phyloP scores from a whole-genome alignment of 176 grass and related monocot genomes.

The Aegilops tauschii region DNA sequence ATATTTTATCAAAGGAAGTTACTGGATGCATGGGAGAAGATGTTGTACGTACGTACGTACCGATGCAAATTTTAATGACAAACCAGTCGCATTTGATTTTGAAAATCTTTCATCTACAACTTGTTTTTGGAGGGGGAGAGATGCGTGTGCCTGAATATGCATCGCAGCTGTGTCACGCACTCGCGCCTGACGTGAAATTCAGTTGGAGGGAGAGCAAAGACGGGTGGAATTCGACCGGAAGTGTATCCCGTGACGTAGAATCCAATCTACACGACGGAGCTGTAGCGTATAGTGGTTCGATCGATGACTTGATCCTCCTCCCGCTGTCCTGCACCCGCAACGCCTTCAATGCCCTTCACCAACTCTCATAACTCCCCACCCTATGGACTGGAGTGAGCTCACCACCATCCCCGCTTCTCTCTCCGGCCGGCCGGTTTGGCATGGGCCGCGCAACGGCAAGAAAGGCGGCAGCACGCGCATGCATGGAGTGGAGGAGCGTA shows the following conservation, averaged over 20 bases:
- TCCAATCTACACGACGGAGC: constrained; percentile 12
- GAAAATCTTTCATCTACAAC: neutral
- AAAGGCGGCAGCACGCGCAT: constrained; percentile 19
- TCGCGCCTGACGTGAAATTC: neutral
- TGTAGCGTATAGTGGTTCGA: neutral
- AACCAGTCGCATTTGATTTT: neutral
- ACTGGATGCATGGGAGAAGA: neutral
- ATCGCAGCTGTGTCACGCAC: neutral
- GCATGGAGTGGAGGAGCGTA: neutral
- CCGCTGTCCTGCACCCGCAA: neutral
- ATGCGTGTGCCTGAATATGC: constrained; percentile 3
- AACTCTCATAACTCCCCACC: constrained; percentile 36
- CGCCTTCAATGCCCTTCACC: constrained; percentile 49
- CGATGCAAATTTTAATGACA: neutral
- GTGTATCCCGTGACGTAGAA: neutral
- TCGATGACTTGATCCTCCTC: neutral
- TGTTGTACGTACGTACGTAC: neutral
- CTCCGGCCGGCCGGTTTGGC: neutral
- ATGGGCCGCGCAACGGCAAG: neutral
- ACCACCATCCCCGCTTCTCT: neutral
- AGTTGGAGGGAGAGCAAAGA: neutral
- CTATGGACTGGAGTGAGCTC: neutral
- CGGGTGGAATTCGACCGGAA: neutral
- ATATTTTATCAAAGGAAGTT: neutral
- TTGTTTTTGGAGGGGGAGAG: neutral